phyloP scores from a whole-genome alignment of 83 land plant species.

The Thuja plicata region DNA sequence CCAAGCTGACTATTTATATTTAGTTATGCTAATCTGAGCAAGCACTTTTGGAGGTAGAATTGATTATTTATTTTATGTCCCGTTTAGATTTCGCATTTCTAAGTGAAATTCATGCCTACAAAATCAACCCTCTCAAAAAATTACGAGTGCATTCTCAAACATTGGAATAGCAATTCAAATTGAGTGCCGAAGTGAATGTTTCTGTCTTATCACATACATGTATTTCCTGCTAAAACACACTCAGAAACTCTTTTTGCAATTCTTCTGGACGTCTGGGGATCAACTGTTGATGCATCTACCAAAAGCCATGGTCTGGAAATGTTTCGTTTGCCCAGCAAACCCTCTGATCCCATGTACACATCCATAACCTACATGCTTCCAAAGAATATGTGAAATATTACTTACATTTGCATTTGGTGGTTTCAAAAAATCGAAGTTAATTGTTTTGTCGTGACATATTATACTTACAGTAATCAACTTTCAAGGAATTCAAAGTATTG shows the following conservation, averaged over 20 bases:
- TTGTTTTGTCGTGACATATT: background rate
- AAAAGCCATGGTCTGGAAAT: constrained; percentile 58
- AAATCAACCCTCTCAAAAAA: background rate
- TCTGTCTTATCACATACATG: constrained; percentile 35
- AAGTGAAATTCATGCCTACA: background rate
- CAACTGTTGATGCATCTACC: constrained; percentile 87
- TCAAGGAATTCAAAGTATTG: background rate
- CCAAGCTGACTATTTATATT: background rate
- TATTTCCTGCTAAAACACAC: constrained; percentile 34
- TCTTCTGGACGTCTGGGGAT: constrained; percentile 80
- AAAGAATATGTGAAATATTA: constrained; percentile 3
- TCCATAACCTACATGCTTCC: constrained; percentile 60
- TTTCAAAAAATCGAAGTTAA: background rate
- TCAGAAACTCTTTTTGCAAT: constrained; percentile 51
- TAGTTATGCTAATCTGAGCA: background rate
- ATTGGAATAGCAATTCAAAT: background rate
- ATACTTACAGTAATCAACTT: background rate
- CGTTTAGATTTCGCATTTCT: background rate
- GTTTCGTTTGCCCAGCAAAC: constrained; percentile 47
- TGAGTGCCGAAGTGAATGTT: background rate
- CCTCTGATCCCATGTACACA: constrained; percentile 83
- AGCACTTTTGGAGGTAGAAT: background rate
- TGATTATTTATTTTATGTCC: background rate
- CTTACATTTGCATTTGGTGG: background rate
- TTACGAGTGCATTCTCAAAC: background rate